Percentiles rank a stretch among this genome's conserved stretches.
phyloP scores from a whole-genome alignment of 495 filamentous ascomycete genomes.

The Aspergillus coremiiformis region DNA sequence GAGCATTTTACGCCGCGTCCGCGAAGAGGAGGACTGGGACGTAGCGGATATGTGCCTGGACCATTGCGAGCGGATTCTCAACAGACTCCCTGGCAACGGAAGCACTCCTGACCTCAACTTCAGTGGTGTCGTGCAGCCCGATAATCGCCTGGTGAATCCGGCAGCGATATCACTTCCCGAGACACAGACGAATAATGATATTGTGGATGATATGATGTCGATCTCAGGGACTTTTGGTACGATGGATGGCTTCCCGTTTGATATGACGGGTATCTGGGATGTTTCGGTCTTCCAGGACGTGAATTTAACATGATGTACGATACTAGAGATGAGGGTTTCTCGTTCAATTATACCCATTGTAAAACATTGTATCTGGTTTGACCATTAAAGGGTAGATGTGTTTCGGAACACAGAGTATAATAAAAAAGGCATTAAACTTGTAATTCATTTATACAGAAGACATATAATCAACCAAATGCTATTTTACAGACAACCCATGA shows the following conservation, averaged over 20 bases:
- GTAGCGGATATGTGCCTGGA: slow-evolving; percentile 48
- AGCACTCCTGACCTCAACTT: slow-evolving; percentile 5
- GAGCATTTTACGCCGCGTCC: slow-evolving; percentile 39
- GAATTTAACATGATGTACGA: slow-evolving; percentile 23
- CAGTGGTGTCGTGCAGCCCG: slow-evolving; percentile 6
- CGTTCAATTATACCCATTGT: background rate
- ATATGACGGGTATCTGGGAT: slow-evolving; percentile 48
- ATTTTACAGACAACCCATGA: slow-evolving; percentile 36
- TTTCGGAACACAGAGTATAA: background rate
- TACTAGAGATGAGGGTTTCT: background rate
- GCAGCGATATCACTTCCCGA: slow-evolving; percentile 40
- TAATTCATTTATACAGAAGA: slow-evolving; percentile 35
- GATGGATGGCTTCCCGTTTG: slow-evolving; percentile 45
- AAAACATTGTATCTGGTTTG: background rate
- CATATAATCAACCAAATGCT: slow-evolving; percentile 28
- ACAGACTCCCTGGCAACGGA: slow-evolving; percentile 29
- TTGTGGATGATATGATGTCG: slow-evolving; percentile 47
- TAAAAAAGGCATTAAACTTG: slow-evolving; percentile 8
- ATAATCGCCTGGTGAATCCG: slow-evolving; percentile 35
- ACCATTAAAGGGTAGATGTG: background rate
- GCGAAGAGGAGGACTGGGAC: slow-evolving; percentile 48
- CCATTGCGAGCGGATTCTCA: slow-evolving; percentile 43
- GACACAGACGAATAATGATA: slow-evolving; percentile 44
- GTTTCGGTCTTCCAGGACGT: slow-evolving; percentile 44
- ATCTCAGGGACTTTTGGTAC: slow-evolving; percentile 44